Conservation (phyloP, 2,329 filamentous ascomycete genomes). For the Aureobasidium vineae region DNA sequence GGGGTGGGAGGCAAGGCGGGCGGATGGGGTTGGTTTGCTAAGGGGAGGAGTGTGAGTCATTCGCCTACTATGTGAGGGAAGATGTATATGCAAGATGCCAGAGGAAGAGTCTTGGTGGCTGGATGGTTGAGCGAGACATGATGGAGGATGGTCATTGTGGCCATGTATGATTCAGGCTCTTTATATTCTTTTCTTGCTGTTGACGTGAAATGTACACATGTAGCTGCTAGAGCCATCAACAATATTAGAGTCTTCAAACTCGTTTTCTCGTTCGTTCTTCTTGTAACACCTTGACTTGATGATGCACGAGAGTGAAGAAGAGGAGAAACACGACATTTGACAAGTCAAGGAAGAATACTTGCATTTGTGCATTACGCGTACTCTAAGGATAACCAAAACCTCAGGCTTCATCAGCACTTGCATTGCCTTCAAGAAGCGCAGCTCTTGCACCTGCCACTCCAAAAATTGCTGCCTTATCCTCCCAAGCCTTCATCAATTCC, state of each 20-base stretch:
- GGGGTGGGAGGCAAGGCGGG: neutral
- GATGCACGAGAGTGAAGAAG: no score
- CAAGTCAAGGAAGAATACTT: neutral
- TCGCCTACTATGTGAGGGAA: conserved; percentile 11
- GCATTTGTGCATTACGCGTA: neutral
- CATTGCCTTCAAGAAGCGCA: conserved; percentile 3
- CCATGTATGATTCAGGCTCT: neutral
- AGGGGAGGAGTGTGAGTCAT: conserved; percentile 19
- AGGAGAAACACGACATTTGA: neutral
- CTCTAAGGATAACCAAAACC: neutral
- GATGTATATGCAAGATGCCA: neutral
- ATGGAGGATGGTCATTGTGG: neutral
- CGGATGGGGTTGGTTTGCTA: conserved; percentile 19
- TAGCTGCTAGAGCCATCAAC: neutral
- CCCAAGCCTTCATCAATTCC: conserved; percentile 41
- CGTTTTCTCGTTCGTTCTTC: no score
- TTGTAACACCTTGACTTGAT: no score
- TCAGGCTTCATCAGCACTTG: neutral
- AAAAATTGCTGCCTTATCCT: conserved; percentile 32
- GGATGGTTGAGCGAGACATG: no score
- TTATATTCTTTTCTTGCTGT: neutral
- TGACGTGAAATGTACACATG: neutral
- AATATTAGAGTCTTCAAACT: neutral
- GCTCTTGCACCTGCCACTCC: conserved; percentile 5
- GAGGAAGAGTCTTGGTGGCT: neutral